Evolutionary conservation across 495 filamentous ascomycete species (phyloP).

Genomic region (Rusavskia elegans): DNA sequence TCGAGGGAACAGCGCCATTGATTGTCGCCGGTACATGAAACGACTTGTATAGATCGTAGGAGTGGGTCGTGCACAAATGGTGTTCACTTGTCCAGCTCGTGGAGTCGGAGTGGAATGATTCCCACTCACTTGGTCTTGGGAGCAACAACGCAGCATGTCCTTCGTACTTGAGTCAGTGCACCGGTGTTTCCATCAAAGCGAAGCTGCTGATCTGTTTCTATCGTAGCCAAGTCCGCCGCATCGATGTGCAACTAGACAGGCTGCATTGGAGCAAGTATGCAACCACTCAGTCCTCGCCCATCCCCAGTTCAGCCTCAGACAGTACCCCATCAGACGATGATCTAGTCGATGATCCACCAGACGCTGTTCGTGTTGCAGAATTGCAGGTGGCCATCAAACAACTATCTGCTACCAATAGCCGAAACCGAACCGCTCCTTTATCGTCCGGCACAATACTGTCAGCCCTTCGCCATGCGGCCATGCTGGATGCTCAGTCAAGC

Average conservation of each 20-base stretch:
- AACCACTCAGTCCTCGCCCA: conserved; percentile 10
- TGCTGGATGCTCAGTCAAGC: conserved; percentile 18
- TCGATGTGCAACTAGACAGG: conserved; percentile 69
- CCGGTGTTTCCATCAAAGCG: too few species aligned
- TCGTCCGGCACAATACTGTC: conserved; percentile 33
- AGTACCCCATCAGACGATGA: conserved; percentile 4
- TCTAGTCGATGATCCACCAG: background rate
- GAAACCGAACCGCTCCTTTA: conserved; percentile 36
- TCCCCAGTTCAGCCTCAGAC: conserved; percentile 5
- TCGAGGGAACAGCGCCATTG: too few species aligned
- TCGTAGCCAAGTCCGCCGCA: conserved; percentile 54
- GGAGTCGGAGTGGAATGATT: too few species aligned
- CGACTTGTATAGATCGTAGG: too few species aligned
- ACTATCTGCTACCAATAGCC: conserved; percentile 49
- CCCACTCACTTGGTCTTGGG: too few species aligned
- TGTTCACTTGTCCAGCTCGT: too few species aligned
- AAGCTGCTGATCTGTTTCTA: background rate
- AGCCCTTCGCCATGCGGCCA: conserved; percentile 42
- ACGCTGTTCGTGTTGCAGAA: conserved; percentile 11
- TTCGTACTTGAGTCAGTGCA: conserved; percentile 48
- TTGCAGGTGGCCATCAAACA: conserved; percentile 50
- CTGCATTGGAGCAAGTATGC: conserved; percentile 33
- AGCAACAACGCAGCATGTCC: conserved; percentile 32
- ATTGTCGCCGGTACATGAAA: too few species aligned
- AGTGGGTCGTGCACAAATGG: too few species aligned